These are phyloP conservation scores for Russula foetens DNA, from an alignment of 768 basidiomycete genomes.

Conservation along the genomic window DNA sequence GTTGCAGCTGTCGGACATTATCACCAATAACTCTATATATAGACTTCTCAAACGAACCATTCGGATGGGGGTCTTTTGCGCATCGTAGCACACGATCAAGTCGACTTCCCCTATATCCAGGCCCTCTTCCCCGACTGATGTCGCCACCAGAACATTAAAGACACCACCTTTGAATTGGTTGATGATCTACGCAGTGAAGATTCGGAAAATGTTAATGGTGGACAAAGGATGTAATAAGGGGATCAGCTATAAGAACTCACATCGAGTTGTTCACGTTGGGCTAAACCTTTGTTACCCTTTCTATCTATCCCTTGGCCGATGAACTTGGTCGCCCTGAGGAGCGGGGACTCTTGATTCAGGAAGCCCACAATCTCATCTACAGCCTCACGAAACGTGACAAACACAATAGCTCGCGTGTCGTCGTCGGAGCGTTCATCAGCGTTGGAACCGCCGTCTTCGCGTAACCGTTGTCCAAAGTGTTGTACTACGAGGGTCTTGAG, in stretches of 20 bases:
- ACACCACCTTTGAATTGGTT: constrained; percentile 78
- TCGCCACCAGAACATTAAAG: constrained; percentile 90
- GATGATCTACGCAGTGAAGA: constrained; percentile 51
- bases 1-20: constrained; percentile 63
- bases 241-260: constrained; percentile 34
- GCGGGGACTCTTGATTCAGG: constrained; percentile 64
- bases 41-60: constrained; percentile 51
- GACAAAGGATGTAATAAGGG: constrained; percentile 1
- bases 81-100: constrained; percentile 92
- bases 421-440: constrained; percentile 19
- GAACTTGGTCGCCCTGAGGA: constrained; percentile 78
- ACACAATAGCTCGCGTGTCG: constrained; percentile 83
- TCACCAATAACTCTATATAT: not conserved
- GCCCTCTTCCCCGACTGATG: constrained; percentile 96
- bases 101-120: constrained; percentile 98
- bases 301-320: constrained; percentile 87
- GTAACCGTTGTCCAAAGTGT: constrained; percentile 58
- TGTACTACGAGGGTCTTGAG: constrained; percentile 66
- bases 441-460: constrained; percentile 15
- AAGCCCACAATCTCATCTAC: constrained; percentile 86
- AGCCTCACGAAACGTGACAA: constrained; percentile 81
- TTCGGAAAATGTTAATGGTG: not conserved
- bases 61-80: constrained; percentile 92
- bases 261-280: constrained; percentile 86
- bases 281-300: constrained; percentile 78